Evolutionary conservation across 2,329 filamentous ascomycete species (phyloP).

Genomic region (Alternaria sp.): DNA sequence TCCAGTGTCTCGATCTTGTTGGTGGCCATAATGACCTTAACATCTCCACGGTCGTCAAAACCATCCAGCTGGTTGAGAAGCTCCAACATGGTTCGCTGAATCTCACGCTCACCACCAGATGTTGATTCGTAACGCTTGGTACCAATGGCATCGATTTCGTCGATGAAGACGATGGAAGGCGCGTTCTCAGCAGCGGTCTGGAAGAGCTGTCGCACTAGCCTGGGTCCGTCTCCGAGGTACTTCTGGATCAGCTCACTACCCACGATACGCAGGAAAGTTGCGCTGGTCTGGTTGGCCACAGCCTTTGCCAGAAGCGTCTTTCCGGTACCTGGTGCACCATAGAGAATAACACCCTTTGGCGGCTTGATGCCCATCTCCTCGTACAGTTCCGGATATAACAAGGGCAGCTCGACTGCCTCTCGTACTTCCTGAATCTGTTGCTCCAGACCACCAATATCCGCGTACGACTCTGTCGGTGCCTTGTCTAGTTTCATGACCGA

Average conservation of each 20-base stretch:
- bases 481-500: constrained; percentile 99
- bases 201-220: constrained; percentile 95
- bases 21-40: constrained; percentile 99
- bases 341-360: constrained; percentile 98
- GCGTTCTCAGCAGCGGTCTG: constrained; percentile 95
- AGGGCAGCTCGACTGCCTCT: constrained; percentile 93
- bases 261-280: constrained; percentile 96
- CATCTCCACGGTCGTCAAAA: constrained; percentile 97
- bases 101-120: constrained; percentile 94
- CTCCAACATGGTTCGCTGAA: constrained; percentile 98
- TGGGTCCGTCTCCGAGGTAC: constrained; percentile 94
- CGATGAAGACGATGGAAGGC: constrained; percentile 97
- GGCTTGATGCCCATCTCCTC: constrained; percentile 99
- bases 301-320: constrained; percentile 97
- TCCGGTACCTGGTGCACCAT: constrained; percentile 94
- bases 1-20: constrained; percentile 99
- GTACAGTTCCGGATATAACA: constrained; percentile 95
- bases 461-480: constrained; percentile 96
- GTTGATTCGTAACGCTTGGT: constrained; percentile 99
- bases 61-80: constrained; percentile 97
- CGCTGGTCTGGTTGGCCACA: constrained; percentile 98
- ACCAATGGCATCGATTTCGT: constrained; percentile 98
- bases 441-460: constrained; percentile 96
- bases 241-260: constrained; percentile 98
- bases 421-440: constrained; percentile 96